Evolutionary conservation across 2,329 filamentous ascomycete species (phyloP).

Genomic region (Periconia sp.): DNA sequence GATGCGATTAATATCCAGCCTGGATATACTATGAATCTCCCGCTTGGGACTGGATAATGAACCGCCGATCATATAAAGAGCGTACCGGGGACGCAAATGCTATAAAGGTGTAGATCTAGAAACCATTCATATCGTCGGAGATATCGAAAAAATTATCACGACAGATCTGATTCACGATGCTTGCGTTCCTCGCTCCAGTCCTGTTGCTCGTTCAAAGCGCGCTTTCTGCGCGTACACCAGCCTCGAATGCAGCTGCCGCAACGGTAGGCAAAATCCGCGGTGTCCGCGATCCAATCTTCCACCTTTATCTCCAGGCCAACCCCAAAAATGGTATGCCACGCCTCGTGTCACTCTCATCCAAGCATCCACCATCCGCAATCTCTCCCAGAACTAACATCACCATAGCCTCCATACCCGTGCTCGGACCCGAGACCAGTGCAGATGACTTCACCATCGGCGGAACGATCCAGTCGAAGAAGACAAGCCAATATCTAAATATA

Average conservation of each 20-base stretch:
- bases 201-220: conserved; percentile 10
- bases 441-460: conserved; percentile 58
- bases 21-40: no score
- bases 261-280: conserved; percentile 59
- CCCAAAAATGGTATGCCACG: conserved; percentile 46
- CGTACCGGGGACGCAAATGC: neutral
- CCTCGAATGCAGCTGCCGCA: conserved; percentile 29
- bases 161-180: conserved; percentile 5
- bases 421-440: conserved; percentile 58
- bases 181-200: neutral
- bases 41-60: no score
- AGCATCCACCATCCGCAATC: neutral
- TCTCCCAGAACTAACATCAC: neutral
- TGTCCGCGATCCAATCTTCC: conserved; percentile 58
- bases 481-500: conserved; percentile 57
- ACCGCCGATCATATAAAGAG: conserved; percentile 6
- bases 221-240: conserved; percentile 13
- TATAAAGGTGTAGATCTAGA: neutral
- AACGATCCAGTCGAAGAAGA: conserved; percentile 58
- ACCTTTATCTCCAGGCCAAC: conserved; percentile 59
- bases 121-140: no score
- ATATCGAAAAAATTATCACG: no score
- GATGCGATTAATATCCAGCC: conserved; percentile 1
- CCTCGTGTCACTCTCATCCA: neutral
- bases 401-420: conserved; percentile 52